Conservation (phyloP, 371 early-diverging fungal genomes). For the Mortierella sp. region DNA sequence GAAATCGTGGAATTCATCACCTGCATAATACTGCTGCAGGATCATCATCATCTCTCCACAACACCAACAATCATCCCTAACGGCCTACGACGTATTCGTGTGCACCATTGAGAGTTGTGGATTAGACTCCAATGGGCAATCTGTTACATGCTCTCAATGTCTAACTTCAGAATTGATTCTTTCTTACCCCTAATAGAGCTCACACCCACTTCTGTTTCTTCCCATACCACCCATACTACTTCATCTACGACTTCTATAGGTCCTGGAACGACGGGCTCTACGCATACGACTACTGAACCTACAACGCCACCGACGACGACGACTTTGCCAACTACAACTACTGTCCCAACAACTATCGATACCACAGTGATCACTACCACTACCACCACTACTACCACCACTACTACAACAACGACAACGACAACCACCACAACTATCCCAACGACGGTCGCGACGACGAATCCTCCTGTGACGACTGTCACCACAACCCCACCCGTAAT, state of each 20-base stretch:
- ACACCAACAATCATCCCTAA: too few species aligned
- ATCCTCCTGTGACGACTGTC: neutral
- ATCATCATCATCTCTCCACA: too few species aligned
- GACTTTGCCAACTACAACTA: too few species aligned
- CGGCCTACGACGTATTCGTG: too few species aligned
- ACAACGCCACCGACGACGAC: too few species aligned
- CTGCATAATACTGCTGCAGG: too few species aligned
- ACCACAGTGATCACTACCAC: conserved; percentile 9
- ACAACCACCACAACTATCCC: conserved; percentile 6
- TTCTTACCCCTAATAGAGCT: neutral
- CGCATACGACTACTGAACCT: neutral
- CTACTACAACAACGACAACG: conserved; percentile 8
- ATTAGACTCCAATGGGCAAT: too few species aligned
- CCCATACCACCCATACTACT: neutral
- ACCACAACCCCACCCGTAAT: conserved; percentile 4
- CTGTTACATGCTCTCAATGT: too few species aligned
- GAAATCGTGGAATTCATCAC: too few species aligned
- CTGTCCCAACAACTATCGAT: neutral
- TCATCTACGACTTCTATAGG: neutral
- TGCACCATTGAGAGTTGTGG: too few species aligned
- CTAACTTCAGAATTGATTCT: too few species aligned
- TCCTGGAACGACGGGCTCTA: neutral
- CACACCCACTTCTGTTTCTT: neutral
- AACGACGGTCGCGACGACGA: neutral
- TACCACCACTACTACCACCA: conserved; percentile 2